Evolutionary conservation across 2,329 filamentous ascomycete species (phyloP).

Genomic region (Sclerotiophoma versabilis): DNA sequence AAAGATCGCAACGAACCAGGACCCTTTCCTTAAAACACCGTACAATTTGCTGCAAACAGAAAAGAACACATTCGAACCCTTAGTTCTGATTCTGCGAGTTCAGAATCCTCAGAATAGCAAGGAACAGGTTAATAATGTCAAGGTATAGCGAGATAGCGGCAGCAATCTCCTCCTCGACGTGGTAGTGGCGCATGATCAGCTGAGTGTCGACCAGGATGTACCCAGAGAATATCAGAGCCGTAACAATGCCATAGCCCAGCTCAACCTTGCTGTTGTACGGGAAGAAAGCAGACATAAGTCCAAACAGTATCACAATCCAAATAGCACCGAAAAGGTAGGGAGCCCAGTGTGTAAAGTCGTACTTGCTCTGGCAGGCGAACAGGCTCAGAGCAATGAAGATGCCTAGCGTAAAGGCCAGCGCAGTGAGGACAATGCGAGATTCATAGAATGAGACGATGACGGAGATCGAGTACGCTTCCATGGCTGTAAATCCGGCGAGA

Average conservation of each 20-base stretch:
- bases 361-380: constrained; percentile 97
- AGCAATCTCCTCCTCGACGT: constrained; percentile 97
- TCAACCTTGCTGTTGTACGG: constrained; percentile 82
- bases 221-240: constrained; percentile 86
- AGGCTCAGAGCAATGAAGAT: constrained; percentile 71
- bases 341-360: constrained; percentile 97
- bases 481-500: constrained; percentile 84
- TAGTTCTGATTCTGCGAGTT: constrained; percentile 97
- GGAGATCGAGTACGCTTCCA: constrained; percentile 93
- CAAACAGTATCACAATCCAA: constrained; percentile 90
- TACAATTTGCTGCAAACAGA: not conserved
- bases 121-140: constrained; percentile 95
- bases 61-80: not conserved
- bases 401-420: constrained; percentile 80
- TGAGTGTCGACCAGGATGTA: constrained; percentile 98
- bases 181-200: constrained; percentile 92
- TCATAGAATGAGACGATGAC: constrained; percentile 93
- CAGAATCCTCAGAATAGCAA: constrained; percentile 92
- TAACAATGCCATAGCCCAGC: constrained; percentile 81
- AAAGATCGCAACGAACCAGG: too few relatives aligned
- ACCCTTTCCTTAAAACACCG: too few relatives aligned
- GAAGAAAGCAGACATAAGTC: constrained; percentile 91
- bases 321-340: constrained; percentile 91
- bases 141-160: constrained; percentile 94
- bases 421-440: constrained; percentile 83